Percentiles rank a stretch among this genome's conserved stretches.
phyloP scores from a whole-genome alignment of 345 rosid species.

The Gossypium sturtianum region DNA sequence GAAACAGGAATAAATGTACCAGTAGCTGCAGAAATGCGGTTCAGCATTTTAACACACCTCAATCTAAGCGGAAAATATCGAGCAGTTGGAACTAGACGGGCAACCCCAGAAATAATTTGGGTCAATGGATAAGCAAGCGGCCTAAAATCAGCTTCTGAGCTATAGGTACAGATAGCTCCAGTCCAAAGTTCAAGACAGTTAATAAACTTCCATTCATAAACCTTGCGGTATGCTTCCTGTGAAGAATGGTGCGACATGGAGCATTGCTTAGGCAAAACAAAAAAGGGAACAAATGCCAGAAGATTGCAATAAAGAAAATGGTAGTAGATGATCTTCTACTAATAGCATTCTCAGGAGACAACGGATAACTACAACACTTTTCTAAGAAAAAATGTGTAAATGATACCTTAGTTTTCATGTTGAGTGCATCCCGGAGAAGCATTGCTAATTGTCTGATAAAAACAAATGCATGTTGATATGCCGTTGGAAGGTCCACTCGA shows the following conservation, averaged over 20 bases:
- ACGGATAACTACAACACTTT: not conserved
- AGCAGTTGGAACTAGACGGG: conserved; percentile 89
- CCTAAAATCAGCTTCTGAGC: conserved; percentile 64
- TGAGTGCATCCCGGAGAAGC: conserved; percentile 80
- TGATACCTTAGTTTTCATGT: conserved; percentile 82
- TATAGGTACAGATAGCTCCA: conserved; percentile 71
- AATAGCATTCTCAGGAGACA: not conserved
- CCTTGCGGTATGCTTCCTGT: conserved; percentile 88
- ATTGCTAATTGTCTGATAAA: conserved; percentile 81
- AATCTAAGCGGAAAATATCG: conserved; percentile 87
- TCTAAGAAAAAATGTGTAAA: conserved; percentile 3
- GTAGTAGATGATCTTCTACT: not conserved
- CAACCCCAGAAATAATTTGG: conserved; percentile 85
- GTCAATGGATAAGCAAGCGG: conserved; percentile 89
- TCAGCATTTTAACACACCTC: conserved; percentile 90
- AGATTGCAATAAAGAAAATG: not conserved
- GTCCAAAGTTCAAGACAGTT: conserved; percentile 99
- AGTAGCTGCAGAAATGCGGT: conserved; percentile 68
- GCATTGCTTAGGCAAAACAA: not conserved
- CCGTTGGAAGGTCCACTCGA: conserved; percentile 73
- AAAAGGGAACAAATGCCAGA: not conserved
- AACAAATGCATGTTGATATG: conserved; percentile 93
- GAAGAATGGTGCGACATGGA: conserved; percentile 1
- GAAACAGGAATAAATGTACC: conserved; percentile 84
- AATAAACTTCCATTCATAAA: conserved; percentile 94